A percentile compares a stretch with the other conserved stretches of the same genome.
These are phyloP conservation scores for Saprolegnia parasitica DNA, from an alignment of 352 stramenopile species.

Conservation along the genomic window DNA sequence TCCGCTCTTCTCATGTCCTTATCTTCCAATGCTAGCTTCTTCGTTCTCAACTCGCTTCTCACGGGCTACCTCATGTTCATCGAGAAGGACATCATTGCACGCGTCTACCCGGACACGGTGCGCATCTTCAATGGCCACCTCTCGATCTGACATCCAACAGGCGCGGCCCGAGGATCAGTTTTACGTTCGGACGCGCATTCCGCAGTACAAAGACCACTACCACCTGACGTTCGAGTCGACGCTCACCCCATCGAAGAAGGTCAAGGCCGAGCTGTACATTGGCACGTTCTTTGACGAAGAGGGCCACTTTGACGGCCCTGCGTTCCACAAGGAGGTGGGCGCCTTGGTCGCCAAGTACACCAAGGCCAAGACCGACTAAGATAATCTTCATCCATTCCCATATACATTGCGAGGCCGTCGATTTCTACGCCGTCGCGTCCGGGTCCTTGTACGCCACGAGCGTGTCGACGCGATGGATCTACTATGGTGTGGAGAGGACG, in stretches of 20 bases:
- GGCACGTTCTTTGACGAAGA: constrained; percentile 84
- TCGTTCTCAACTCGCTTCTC: constrained; percentile 69
- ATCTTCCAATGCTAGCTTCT: constrained; percentile 49
- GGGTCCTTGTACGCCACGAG: constrained; percentile 97
- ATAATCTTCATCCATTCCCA: constrained; percentile 31
- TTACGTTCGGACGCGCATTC: constrained; percentile 64
- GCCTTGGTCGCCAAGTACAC: constrained; percentile 57
- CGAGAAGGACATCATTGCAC: constrained; percentile 72
- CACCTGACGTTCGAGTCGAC: constrained; percentile 51
- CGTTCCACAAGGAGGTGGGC: constrained; percentile 65
- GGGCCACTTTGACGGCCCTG: constrained; percentile 76
- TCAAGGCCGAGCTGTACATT: constrained; percentile 69
- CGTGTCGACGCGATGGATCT: constrained; percentile 98
- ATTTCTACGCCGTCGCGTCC: constrained; percentile 65
- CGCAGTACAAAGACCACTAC: constrained; percentile 71
- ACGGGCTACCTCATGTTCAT: constrained; percentile 65
- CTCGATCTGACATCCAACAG: background rate
- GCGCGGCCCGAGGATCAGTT: constrained; percentile 28
- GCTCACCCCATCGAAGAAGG: constrained; percentile 37
- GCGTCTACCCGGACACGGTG: constrained; percentile 58
- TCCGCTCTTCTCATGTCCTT: background rate
- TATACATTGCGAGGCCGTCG: constrained; percentile 27
- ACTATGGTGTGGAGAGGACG: constrained; percentile 34
- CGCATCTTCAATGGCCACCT: background rate
- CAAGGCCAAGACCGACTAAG: constrained; percentile 70